phyloP scores from a whole-genome alignment of 176 grass and related monocot genomes.

The Raddia distichophylla region DNA sequence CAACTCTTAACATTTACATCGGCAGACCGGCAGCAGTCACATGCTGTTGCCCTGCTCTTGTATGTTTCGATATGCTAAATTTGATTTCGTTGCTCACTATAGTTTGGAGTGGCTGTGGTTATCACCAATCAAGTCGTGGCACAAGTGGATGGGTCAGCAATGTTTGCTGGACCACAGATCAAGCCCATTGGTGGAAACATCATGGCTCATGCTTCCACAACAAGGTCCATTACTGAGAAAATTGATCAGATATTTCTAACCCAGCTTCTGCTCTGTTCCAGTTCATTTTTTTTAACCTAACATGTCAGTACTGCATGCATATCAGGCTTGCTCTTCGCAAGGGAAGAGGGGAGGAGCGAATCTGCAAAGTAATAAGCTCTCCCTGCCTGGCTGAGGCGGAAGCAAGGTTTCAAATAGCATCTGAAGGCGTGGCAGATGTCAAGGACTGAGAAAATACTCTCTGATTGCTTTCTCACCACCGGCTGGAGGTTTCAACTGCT shows the following conservation, averaged over 20 bases:
- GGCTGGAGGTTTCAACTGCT: background rate
- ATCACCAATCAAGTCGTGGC: constrained; percentile 99
- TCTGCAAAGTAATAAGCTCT: constrained; percentile 89
- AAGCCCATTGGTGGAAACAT: constrained; percentile 96
- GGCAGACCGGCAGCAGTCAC: background rate
- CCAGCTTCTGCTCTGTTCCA: background rate
- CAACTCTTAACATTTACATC: too few relatives aligned
- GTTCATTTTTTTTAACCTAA: background rate
- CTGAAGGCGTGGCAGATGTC: constrained; percentile 72
- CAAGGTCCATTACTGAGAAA: constrained; percentile 46
- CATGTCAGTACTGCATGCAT: background rate
- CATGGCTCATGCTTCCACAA: constrained; percentile 96
- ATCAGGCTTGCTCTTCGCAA: constrained; percentile 87
- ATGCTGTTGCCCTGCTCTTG: background rate
- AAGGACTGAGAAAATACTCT: constrained; percentile 58
- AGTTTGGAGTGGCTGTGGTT: constrained; percentile 98
- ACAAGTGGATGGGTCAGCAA: constrained; percentile 94
- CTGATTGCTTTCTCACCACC: background rate
- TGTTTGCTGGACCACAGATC: constrained; percentile 90
- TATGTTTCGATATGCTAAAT: constrained; percentile 15
- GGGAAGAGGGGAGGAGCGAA: constrained; percentile 85
- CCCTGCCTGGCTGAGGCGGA: constrained; percentile 86
- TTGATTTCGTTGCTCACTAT: constrained; percentile 19
- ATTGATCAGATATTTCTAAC: background rate
- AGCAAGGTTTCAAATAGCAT: constrained; percentile 73